These are phyloP conservation scores for Trypanosomatidae sp. DNA, from an alignment of 208 protist species.

Conservation along the genomic window DNA sequence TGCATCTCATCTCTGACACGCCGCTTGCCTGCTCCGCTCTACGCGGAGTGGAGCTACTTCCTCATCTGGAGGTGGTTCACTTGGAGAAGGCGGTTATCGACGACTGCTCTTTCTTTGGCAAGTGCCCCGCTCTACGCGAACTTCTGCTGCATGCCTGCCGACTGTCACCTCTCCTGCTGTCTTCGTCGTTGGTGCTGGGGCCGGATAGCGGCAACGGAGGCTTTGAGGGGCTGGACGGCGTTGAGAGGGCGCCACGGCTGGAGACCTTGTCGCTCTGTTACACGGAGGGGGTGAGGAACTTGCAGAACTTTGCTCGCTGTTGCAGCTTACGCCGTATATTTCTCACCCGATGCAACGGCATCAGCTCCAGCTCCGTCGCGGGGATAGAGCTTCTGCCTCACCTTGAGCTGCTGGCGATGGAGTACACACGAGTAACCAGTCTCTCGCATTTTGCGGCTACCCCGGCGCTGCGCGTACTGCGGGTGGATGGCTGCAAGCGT, in stretches of 20 bases:
- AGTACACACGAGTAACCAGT: slow-evolving; percentile 63
- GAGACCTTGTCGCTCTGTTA: slow-evolving; percentile 58
- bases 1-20: slow-evolving; percentile 51
- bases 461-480: slow-evolving; percentile 36
- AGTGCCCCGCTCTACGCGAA: slow-evolving; percentile 35
- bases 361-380: slow-evolving; percentile 36
- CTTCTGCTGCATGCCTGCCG: slow-evolving; percentile 57
- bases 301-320: slow-evolving; percentile 41
- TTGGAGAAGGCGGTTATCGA: slow-evolving; percentile 44
- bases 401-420: slow-evolving; percentile 42
- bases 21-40: slow-evolving; percentile 38
- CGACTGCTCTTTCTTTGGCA: slow-evolving; percentile 41
- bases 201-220: neutral
- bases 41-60: slow-evolving; percentile 40
- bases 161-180: slow-evolving; percentile 19
- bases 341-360: slow-evolving; percentile 58
- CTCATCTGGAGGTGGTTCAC: slow-evolving; percentile 55
- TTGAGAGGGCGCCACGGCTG: slow-evolving; percentile 41
- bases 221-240: slow-evolving; percentile 29
- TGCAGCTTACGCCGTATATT: slow-evolving; percentile 40
- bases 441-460: slow-evolving; percentile 31
- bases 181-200: slow-evolving; percentile 1
- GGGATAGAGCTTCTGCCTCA: slow-evolving; percentile 43
- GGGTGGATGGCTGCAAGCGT: slow-evolving; percentile 58
- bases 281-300: slow-evolving; percentile 34